Evolutionary conservation across 1,139 yeast species (phyloP).

Genomic region (Taiozyma onychis): DNA sequence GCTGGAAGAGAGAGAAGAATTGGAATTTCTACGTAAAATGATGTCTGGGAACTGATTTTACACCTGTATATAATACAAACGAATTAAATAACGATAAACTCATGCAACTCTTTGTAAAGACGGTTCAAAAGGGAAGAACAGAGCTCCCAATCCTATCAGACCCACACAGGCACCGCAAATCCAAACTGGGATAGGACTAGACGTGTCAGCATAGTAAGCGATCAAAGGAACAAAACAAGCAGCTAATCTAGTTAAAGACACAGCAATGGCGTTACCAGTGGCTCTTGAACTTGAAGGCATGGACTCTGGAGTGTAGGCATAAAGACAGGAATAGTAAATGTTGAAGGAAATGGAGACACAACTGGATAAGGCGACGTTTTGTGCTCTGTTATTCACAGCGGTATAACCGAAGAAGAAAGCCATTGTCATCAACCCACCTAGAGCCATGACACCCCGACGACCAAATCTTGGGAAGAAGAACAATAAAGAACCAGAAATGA

Average conservation of each 20-base stretch:
- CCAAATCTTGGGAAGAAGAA: conserved; percentile 37
- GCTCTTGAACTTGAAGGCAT: conserved; percentile 46
- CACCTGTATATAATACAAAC: not conserved
- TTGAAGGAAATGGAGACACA: conserved; percentile 45
- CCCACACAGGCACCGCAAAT: conserved; percentile 44
- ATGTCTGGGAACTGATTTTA: not conserved
- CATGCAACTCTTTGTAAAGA: conserved; percentile 23
- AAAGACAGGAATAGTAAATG: conserved; percentile 44
- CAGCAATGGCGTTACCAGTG: conserved; percentile 44
- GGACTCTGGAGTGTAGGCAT: conserved; percentile 50
- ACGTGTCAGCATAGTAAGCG: conserved; percentile 39
- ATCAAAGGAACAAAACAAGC: conserved; percentile 45
- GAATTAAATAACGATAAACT: not conserved
- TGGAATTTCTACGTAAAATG: conserved; percentile 13
- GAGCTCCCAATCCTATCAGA: conserved; percentile 34
- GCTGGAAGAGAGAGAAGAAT: conserved; percentile 11
- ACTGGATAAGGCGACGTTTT: conserved; percentile 47
- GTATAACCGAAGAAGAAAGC: conserved; percentile 54
- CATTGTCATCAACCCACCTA: conserved; percentile 52
- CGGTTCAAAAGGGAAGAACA: conserved; percentile 46
- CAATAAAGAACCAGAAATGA: conserved; percentile 36
- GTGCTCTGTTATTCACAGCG: conserved; percentile 43
- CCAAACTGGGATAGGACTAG: conserved; percentile 45
- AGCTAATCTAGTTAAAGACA: conserved; percentile 37
- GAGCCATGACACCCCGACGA: conserved; percentile 48